A percentile compares a stretch with the other conserved stretches of the same genome.
phyloP scores from a whole-genome alignment of 805 yeast genomes.

The Grigorovia jiainica region DNA sequence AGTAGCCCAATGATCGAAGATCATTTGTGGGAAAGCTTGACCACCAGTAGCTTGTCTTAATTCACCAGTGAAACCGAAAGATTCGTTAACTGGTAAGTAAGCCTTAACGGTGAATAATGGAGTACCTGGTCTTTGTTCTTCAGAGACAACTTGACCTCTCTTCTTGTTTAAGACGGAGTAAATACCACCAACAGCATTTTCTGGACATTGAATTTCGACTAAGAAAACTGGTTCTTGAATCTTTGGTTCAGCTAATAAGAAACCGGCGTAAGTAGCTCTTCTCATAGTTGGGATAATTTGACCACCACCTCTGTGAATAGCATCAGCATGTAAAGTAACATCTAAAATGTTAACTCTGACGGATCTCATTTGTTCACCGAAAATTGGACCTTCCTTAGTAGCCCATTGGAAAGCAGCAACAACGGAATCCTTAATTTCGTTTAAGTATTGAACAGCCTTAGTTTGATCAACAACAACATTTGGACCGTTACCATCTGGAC shows the following conservation, averaged over 20 bases:
- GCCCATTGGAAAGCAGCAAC: conserved; percentile 99
- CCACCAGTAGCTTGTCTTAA: conserved; percentile 99
- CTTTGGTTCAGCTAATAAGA: conserved; percentile 97
- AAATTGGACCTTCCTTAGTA: conserved; percentile 97
- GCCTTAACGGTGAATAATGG: conserved; percentile 99
- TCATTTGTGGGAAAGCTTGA: conserved; percentile 99
- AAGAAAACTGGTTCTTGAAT: conserved; percentile 99
- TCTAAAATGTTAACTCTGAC: conserved; percentile 96
- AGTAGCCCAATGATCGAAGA: conserved; percentile 96
- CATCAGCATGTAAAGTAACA: conserved; percentile 99
- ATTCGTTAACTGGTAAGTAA: conserved; percentile 98
- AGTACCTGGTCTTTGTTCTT: conserved; percentile 99
- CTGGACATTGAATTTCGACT: conserved; percentile 99
- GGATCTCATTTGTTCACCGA: conserved; percentile 95
- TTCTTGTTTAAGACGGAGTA: conserved; percentile 98
- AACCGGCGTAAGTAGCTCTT: conserved; percentile 97
- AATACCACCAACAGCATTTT: conserved; percentile 99
- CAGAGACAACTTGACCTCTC: conserved; percentile 99
- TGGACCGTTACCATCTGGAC: conserved; percentile 99
- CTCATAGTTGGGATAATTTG: conserved; percentile 99
- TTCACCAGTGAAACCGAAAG: conserved; percentile 99
- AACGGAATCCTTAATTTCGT: conserved; percentile 98
- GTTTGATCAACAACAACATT: conserved; percentile 98
- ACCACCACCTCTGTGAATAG: conserved; percentile 99
- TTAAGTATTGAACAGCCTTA: conserved; percentile 98